Percentiles rank a stretch among this genome's conserved stretches.
Evolutionary conservation across 192 early-diverging fungal species (phyloP).

Genomic region (Rhizophlyctis rosea): DNA sequence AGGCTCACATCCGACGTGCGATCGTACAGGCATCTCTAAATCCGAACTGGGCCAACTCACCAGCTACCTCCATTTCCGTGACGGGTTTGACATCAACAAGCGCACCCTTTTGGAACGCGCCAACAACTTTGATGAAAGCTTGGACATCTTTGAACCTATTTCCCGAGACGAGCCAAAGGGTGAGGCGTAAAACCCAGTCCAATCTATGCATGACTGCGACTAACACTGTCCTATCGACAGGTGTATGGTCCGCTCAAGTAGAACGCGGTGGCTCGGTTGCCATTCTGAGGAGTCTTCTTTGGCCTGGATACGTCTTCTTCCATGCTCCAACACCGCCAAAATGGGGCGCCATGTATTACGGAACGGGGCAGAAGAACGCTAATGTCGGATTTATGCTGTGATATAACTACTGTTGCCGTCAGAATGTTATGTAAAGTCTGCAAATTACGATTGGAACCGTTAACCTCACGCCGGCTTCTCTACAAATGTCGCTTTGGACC

Average conservation of each 20-base stretch:
- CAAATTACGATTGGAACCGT: no score
- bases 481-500: no score
- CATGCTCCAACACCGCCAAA: conserved; percentile 44
- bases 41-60: conserved; percentile 43
- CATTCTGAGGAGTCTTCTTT: conserved; percentile 48
- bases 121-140: conserved; percentile 45
- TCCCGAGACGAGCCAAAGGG: conserved; percentile 49
- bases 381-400: conserved; percentile 58
- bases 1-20: no score
- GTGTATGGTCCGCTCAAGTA: conserved; percentile 48
- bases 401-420: no score
- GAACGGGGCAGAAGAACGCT: conserved; percentile 45
- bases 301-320: conserved; percentile 56
- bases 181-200: conserved; percentile 2
- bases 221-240: conserved; percentile 12
- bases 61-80: conserved; percentile 52
- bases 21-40: conserved; percentile 32
- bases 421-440: no score
- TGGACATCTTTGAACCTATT: conserved; percentile 56
- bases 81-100: conserved; percentile 51
- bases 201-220: neutral
- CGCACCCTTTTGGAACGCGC: conserved; percentile 43
- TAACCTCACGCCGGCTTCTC: no score
- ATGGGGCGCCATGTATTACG: conserved; percentile 51
- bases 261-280: conserved; percentile 44